Evolutionary conservation across 176 grass and related monocot genomes (phyloP).

Genomic region (Carex parvula): DNA sequence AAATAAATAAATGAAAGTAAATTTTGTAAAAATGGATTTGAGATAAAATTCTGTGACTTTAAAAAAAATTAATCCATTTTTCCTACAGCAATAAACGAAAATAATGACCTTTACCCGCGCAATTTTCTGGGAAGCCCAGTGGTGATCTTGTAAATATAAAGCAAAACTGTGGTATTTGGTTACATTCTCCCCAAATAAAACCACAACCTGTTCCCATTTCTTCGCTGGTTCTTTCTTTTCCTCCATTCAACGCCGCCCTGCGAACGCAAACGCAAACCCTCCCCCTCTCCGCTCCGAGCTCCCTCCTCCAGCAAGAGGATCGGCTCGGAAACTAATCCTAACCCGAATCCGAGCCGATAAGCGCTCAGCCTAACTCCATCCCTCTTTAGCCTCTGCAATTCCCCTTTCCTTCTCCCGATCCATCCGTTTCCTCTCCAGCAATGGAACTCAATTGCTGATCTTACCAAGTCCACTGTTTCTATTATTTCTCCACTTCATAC

Average conservation of each 20-base stretch:
- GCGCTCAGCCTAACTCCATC: background rate
- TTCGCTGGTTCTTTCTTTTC: background rate
- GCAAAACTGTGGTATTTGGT: background rate
- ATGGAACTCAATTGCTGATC: conserved; percentile 10
- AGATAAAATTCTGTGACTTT: too few species aligned
- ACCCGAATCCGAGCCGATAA: background rate
- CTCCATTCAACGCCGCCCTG: background rate
- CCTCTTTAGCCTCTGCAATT: conserved; percentile 9
- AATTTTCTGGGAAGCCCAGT: background rate
- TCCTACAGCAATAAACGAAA: background rate
- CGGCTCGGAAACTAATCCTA: background rate
- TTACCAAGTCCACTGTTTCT: background rate
- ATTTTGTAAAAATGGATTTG: too few species aligned
- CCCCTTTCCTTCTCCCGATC: conserved; percentile 23
- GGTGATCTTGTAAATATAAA: background rate
- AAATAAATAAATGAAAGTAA: too few species aligned
- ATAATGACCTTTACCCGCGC: background rate
- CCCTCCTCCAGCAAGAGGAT: background rate
- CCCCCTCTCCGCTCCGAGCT: background rate
- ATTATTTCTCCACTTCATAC: conserved; percentile 28
- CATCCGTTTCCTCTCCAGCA: background rate
- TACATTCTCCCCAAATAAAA: background rate
- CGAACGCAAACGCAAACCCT: background rate
- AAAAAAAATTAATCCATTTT: too few species aligned
- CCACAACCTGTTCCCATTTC: background rate